phyloP scores from a whole-genome alignment of 768 basidiomycete species.

The Galerina sulciceps region DNA sequence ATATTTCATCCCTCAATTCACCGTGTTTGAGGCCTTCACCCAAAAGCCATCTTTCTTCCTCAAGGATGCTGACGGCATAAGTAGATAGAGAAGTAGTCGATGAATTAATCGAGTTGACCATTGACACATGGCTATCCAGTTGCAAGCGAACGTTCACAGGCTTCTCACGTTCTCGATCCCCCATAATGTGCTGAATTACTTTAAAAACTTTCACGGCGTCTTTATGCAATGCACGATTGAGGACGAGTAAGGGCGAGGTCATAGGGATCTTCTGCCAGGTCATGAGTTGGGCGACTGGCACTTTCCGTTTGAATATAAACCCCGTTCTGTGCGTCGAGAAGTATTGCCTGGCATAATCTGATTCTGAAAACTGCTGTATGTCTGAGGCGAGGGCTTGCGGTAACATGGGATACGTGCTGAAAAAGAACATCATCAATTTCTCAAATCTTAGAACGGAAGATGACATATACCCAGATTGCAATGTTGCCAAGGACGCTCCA shows the following conservation, averaged over 20 bases:
- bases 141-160: conserved; percentile 52
- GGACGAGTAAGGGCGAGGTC: conserved; percentile 71
- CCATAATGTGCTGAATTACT: conserved; percentile 92
- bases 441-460: conserved; percentile 7
- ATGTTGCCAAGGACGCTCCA: conserved; percentile 38
- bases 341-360: conserved; percentile 84
- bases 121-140: conserved; percentile 47
- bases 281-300: conserved; percentile 89
- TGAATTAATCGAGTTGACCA: conserved; percentile 44
- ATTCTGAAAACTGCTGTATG: conserved; percentile 86
- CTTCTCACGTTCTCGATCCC: conserved; percentile 81
- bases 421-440: conserved; percentile 10
- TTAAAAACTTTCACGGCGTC: conserved; percentile 89
- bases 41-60: conserved; percentile 88
- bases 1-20: conserved; percentile 92
- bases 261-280: conserved; percentile 89
- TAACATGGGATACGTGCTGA: conserved; percentile 74
- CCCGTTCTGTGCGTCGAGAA: conserved; percentile 92
- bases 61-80: conserved; percentile 52
- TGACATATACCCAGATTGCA: conserved; percentile 62
- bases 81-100: conserved; percentile 51
- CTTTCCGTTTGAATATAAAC: conserved; percentile 79
- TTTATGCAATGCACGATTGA: conserved; percentile 67
- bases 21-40: conserved; percentile 78
- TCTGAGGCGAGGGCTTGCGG: conserved; percentile 83